These are phyloP conservation scores for Clavaria fumosa DNA, from an alignment of 768 basidiomycete species.

Conservation along the genomic window DNA sequence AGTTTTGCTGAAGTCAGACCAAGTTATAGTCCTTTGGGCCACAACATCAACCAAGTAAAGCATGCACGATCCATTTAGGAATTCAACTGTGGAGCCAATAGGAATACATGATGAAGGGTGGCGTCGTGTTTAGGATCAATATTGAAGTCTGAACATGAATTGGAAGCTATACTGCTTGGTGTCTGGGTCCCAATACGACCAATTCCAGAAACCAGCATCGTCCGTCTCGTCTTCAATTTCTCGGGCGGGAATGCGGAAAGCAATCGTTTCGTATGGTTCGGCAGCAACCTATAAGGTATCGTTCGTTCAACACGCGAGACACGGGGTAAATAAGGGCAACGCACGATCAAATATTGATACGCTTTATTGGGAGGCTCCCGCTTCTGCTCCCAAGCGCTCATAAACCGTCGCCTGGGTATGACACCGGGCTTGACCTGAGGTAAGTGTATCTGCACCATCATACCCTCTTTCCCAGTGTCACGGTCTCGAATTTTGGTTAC, in stretches of 20 bases:
- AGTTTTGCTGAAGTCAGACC: no score
- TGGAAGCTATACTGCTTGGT: slow-evolving; percentile 97
- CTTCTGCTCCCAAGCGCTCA: slow-evolving; percentile 97
- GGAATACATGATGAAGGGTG: no score
- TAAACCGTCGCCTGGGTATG: slow-evolving; percentile 76
- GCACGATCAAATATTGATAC: slow-evolving; percentile 92
- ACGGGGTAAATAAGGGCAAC: slow-evolving; percentile 19
- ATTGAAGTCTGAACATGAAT: slow-evolving; percentile 76
- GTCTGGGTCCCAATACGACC: slow-evolving; percentile 99
- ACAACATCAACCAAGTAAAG: no score
- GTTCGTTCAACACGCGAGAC: slow-evolving; percentile 16
- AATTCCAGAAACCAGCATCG: slow-evolving; percentile 84
- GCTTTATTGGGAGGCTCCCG: slow-evolving; percentile 89
- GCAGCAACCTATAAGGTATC: slow-evolving; percentile 64
- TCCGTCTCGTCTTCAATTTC: slow-evolving; percentile 94
- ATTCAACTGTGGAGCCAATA: no score
- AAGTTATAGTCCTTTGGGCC: no score
- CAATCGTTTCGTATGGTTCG: slow-evolving; percentile 98
- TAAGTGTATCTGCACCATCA: slow-evolving; percentile 94
- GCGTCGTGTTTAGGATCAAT: slow-evolving; percentile 15
- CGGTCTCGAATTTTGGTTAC: slow-evolving; percentile 94
- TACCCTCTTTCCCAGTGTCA: slow-evolving; percentile 83
- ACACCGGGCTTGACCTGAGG: slow-evolving; percentile 86
- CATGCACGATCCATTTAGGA: no score
- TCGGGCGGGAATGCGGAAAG: slow-evolving; percentile 94